Base-by-base conservation (phyloP, 345 rosid species). In the Gossypium thurberi region DNA sequence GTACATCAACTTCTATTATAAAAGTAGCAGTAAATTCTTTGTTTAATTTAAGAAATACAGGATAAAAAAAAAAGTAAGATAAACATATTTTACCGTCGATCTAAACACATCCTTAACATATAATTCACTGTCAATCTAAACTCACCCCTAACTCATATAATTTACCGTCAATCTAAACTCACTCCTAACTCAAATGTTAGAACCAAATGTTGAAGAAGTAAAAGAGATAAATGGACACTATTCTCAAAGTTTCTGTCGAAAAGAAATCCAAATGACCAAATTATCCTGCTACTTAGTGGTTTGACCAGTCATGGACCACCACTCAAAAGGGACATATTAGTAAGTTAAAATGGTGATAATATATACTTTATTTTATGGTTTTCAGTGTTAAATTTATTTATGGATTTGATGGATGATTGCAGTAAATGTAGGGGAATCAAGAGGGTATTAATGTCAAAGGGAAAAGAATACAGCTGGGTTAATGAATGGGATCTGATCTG, bases 261-360 rank as follows among this genome's bases (percentile, higher is more conserved):
- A 5, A 15, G 17, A 42, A 65, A 52, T 51, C 26, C 10, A 69
- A 81, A 69, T 78, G 75, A 78, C 85, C 66, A 78, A 71, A 15
- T 63, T 74, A 33, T 72, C 81, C 84, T 51, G n/a, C 9, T 8
- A 43, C 43, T 58, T 56, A 6, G 7, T 17, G 23, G 10, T 60
- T 82, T 82, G 85, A 82, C 85, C 76, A 26, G 10, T 4, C 20
- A 43, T 14, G 82, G 79, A 81, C 84, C 83, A 74, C 51, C 72
- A 33, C 50, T 50, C 3, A 1, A 0, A 2, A 23, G 23, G 78
- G 81, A 42, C 53, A 65, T 37, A 43, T 43, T 55, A 7, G 84
- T 62, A 23, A 40, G 14, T 26, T 25, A 3, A 10, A 21, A 7
- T 37, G 62, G 37, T 21, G 28, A 8, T 4, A 20, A 10, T 43